Conservation (phyloP, 164 flowering plant genomes). For the Buxus sempervirens region DNA sequence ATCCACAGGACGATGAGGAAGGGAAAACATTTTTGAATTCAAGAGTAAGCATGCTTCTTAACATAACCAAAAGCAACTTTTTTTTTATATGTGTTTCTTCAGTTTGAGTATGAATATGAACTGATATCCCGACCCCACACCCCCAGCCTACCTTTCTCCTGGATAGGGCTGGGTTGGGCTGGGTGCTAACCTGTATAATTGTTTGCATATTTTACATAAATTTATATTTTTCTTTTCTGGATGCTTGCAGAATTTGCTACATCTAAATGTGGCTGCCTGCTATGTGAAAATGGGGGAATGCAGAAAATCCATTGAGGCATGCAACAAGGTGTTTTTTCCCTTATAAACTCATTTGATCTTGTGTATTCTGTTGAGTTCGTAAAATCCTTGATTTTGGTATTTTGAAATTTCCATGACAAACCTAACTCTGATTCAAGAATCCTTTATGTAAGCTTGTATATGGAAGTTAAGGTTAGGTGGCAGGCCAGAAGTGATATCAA, state of each 20-base stretch:
- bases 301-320: conserved; percentile 84
- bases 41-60: conserved; percentile 49
- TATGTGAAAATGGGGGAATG: conserved; percentile 85
- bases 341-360: neutral
- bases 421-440: too few species aligned
- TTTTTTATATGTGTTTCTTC: neutral
- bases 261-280: conserved; percentile 96
- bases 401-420: too few species aligned
- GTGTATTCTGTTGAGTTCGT: neutral
- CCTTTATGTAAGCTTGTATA: too few species aligned
- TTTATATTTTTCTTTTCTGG: conserved; percentile 10
- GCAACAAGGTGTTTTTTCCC: conserved; percentile 66
- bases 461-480: too few species aligned
- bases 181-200: neutral
- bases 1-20: conserved; percentile 95
- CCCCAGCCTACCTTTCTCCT: too few species aligned
- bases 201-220: neutral
- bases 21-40: conserved; percentile 75
- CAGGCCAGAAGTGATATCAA: too few species aligned
- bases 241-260: conserved; percentile 64
- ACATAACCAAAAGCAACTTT: neutral
- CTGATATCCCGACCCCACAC: neutral
- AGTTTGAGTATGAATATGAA: neutral
- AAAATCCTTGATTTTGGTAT: too few species aligned
- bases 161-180: too few species aligned